phyloP scores from a whole-genome alignment of 2,329 filamentous ascomycete species.

The Colletotrichum australisinense region DNA sequence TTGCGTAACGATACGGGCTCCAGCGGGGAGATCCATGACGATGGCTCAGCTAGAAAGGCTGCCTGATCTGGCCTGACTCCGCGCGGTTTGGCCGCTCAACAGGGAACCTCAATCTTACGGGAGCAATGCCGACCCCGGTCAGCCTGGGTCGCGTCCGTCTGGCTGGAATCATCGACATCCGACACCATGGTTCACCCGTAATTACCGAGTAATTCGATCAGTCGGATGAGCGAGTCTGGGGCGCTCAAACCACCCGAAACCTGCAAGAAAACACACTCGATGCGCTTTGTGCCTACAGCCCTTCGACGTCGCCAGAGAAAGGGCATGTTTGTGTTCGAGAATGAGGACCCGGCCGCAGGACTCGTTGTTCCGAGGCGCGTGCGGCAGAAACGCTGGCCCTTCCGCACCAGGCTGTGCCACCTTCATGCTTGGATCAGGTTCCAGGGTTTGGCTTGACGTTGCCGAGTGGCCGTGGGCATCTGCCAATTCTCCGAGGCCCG shows the following conservation, averaged over 20 bases:
- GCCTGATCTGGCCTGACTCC: conserved; percentile 16
- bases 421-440: conserved; percentile 22
- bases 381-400: conserved; percentile 6
- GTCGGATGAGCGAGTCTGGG: conserved; percentile 25
- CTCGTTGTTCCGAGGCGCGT: conserved; percentile 2
- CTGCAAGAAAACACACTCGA: conserved; percentile 6
- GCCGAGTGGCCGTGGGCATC: conserved; percentile 6
- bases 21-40: conserved; percentile 26
- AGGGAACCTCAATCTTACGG: conserved; percentile 3
- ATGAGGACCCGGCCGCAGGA: background rate
- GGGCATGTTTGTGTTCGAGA: background rate
- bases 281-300: background rate
- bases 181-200: conserved; percentile 26
- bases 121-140: conserved; percentile 12
- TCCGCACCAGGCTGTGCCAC: conserved; percentile 19
- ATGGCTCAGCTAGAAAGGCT: conserved; percentile 10
- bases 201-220: conserved; percentile 18
- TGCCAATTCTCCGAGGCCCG: conserved; percentile 19
- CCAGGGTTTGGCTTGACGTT: conserved; percentile 17
- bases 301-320: background rate
- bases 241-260: conserved; percentile 18
- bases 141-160: conserved; percentile 20
- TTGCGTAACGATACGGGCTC: background rate
- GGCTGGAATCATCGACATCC: conserved; percentile 12
- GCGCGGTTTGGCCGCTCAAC: conserved; percentile 8